phyloP scores from a whole-genome alignment of 2,329 filamentous ascomycete genomes.

The Pseudogymnoascus sp. region DNA sequence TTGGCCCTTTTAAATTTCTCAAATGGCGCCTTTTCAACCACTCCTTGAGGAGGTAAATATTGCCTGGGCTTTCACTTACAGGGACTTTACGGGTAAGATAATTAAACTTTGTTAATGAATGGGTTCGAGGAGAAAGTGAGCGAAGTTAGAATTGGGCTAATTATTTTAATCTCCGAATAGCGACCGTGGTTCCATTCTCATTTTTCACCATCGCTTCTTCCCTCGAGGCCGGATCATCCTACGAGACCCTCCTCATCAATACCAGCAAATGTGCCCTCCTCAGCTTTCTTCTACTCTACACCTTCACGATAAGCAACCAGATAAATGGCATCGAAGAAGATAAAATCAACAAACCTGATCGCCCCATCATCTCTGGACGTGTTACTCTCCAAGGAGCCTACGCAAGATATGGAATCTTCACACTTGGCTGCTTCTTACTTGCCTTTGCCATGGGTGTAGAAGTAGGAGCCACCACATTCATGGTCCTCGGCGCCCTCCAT shows the following conservation, averaged over 20 bases:
- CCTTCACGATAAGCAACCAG: constrained; percentile 2
- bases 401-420: not conserved
- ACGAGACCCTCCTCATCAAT: not conserved
- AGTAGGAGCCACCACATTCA: not conserved
- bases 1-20: not conserved
- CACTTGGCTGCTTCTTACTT: not conserved
- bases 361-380: not conserved
- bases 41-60: not conserved
- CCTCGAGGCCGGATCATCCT: not conserved
- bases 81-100: not conserved
- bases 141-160: not conserved
- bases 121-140: too few species aligned
- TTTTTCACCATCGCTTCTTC: not conserved
- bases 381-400: not conserved
- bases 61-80: not conserved
- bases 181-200: not conserved
- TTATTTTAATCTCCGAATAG: not conserved
- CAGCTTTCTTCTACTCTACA: not conserved
- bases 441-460: not conserved
- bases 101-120: not conserved
- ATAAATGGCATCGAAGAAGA: constrained; percentile 4
- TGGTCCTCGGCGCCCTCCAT: not conserved
- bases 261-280: not conserved
- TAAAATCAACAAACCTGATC: not conserved
- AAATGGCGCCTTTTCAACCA: not conserved